Evolutionary conservation across 163 green algal genomes (phyloP).

Genomic region (Chlamydomonas reinhardtii): DNA sequence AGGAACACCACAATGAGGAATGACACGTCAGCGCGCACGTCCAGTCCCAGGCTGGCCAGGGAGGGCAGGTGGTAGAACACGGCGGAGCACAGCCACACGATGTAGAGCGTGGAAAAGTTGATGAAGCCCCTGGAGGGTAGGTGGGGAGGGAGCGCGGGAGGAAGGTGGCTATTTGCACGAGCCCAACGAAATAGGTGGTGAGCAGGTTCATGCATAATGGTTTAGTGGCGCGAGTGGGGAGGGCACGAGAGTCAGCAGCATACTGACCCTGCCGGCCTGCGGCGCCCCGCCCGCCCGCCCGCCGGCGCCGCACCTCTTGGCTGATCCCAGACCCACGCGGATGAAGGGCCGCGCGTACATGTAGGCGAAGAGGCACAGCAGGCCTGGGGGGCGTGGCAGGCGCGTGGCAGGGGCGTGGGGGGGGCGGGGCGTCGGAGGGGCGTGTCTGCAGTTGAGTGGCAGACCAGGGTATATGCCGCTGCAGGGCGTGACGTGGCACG

Average conservation of each 20-base stretch:
- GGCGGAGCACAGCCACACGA: constrained; percentile 83
- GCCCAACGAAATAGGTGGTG: too few species aligned
- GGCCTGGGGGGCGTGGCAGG: constrained; percentile 60
- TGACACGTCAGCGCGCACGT: constrained; percentile 83
- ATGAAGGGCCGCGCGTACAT: constrained; percentile 86
- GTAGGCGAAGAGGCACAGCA: constrained; percentile 81
- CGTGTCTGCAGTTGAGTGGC: too few species aligned
- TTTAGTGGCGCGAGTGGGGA: not conserved
- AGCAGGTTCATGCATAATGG: too few species aligned
- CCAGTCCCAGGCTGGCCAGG: constrained; percentile 79
- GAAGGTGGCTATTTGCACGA: too few species aligned
- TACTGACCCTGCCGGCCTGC: too few species aligned
- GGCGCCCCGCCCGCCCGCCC: too few species aligned
- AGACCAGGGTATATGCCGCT: too few species aligned
- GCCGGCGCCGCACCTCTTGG: constrained; percentile 61
- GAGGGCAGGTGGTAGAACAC: constrained; percentile 88
- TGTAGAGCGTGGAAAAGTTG: constrained; percentile 86
- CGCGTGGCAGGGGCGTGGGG: not conserved
- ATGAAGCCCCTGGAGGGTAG: constrained; percentile 72
- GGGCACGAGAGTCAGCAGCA: too few species aligned
- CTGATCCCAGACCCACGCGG: constrained; percentile 75
- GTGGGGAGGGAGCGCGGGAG: not conserved
- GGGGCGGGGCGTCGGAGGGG: too few species aligned
- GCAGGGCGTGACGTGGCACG: too few species aligned
- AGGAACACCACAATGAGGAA: constrained; percentile 78